Conservation (phyloP, 257 asterid genomes). For the Salvia miltiorrhiza region DNA sequence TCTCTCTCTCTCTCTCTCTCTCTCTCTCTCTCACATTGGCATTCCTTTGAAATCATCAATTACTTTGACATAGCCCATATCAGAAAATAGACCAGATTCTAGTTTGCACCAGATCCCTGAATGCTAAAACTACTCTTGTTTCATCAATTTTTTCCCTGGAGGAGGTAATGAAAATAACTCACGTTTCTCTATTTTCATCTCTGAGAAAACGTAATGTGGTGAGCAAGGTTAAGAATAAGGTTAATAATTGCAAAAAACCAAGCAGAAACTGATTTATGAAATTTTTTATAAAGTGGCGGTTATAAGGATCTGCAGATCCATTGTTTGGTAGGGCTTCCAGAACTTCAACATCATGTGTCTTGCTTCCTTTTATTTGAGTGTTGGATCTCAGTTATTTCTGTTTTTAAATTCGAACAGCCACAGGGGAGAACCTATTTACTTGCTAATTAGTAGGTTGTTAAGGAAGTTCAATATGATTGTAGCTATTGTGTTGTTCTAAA, state of each 20-base stretch:
- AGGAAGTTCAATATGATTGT: conserved; percentile 12
- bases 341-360: not conserved
- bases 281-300: not conserved
- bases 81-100: not conserved
- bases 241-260: not conserved
- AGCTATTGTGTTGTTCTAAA: conserved; percentile 9
- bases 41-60: not conserved
- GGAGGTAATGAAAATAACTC: not conserved
- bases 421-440: not conserved
- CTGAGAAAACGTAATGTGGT: not conserved
- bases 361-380: not conserved
- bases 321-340: not conserved
- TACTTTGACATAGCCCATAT: not conserved
- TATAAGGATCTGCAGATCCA: not conserved
- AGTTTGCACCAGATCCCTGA: not conserved
- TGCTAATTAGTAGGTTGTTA: not conserved
- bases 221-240: not conserved
- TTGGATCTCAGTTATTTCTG: not conserved
- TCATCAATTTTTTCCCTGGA: not conserved
- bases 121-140: not conserved
- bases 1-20: no score
- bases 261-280: not conserved
- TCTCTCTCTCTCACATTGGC: not conserved
- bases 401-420: not conserved
- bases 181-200: not conserved